A percentile compares a stretch with the other conserved stretches of the same genome.
phyloP scores from a whole-genome alignment of 2,329 filamentous ascomycete genomes.

The Periconia sp. region DNA sequence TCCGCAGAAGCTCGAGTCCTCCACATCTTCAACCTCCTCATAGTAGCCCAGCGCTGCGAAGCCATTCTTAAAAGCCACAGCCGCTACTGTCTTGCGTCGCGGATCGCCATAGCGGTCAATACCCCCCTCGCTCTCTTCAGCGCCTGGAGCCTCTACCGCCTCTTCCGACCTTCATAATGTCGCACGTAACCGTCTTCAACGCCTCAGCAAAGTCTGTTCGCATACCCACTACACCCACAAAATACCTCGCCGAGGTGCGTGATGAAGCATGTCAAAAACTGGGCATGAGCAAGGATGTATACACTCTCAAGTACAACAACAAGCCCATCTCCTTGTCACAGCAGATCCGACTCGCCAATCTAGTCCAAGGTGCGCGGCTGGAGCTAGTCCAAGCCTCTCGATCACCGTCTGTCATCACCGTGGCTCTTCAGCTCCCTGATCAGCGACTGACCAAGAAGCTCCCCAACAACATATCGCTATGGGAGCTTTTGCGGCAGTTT shows the following conservation, averaged over 20 bases:
- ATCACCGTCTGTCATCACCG: conserved; percentile 80
- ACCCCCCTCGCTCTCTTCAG: conserved; percentile 25
- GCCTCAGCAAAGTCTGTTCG: conserved; percentile 74
- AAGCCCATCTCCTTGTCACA: conserved; percentile 84
- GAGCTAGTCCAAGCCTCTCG: conserved; percentile 87
- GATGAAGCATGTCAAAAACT: conserved; percentile 87
- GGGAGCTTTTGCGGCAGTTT: conserved; percentile 87
- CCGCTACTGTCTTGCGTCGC: conserved; percentile 30
- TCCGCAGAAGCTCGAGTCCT: conserved; percentile 36
- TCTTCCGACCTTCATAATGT: conserved; percentile 64
- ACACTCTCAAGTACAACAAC: conserved; percentile 83
- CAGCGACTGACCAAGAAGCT: conserved; percentile 81
- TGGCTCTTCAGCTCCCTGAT: conserved; percentile 82
- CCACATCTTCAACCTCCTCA: conserved; percentile 31
- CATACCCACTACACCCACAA: conserved; percentile 81
- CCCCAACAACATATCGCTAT: conserved; percentile 82
- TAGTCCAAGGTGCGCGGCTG: conserved; percentile 83
- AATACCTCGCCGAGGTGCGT: conserved; percentile 80
- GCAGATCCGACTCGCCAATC: conserved; percentile 79
- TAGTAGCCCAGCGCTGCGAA: conserved; percentile 32
- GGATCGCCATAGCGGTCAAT: conserved; percentile 26
- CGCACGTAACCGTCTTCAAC: conserved; percentile 86
- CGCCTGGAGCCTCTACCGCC: conserved; percentile 26
- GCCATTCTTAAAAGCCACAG: conserved; percentile 24
- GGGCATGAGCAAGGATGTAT: conserved; percentile 70